Evolutionary conservation across 2,329 filamentous ascomycete species (phyloP), one percentile per base, ranked within the genome.

Genomic region (Ramularia collo-cygni): DNA sequence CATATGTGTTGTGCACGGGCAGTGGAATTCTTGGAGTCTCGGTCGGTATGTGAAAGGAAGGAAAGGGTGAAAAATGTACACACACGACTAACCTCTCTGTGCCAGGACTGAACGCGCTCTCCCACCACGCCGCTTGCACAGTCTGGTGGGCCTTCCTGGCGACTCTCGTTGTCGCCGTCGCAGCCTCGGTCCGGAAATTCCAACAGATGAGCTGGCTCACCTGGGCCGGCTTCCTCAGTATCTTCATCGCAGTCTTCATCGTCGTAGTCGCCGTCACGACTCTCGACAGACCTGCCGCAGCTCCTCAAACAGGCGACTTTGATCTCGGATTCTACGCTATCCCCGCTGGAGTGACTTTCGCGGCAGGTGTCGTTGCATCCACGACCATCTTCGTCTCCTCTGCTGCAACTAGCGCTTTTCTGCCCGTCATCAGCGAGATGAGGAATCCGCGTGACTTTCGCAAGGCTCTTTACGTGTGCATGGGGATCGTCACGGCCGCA

Each of bases 131-230:
- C 3, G 62, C 71, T 3, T 82, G 77, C 52, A 79, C 76, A 0
- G 75, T 76, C 12, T 76, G 67, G 63, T 81, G 69, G 58, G 33
- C 45, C 21, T 46, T 78, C 17, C 56, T 80, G 3, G 72, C 73
- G 0, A 71, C 74, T 0, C 52, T 70, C 2, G 59, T 71, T 6
- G 66, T 77, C 7, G 70, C 71, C 17, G 46, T 65, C 1, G 64
- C 69, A 4, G 74, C 75, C 1, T 72, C 68, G 17, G 66, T 77
- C 4, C 70, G 76, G 45, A 81, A 49, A 75, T 74, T 79, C 49
- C 67, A 75, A 37, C 73, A 78, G 50, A 72, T 81, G 42, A 74
- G 71, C 2, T 80, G 75, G 74, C 60, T 81, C 30, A 77, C 75
- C 0, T 81, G 74, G 71, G 69, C 68, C 8, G 78, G 77, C 1